These are phyloP conservation scores for Tetrahymena thermophila DNA, from an alignment of 73 alveolate genomes.

Conservation along the genomic window DNA sequence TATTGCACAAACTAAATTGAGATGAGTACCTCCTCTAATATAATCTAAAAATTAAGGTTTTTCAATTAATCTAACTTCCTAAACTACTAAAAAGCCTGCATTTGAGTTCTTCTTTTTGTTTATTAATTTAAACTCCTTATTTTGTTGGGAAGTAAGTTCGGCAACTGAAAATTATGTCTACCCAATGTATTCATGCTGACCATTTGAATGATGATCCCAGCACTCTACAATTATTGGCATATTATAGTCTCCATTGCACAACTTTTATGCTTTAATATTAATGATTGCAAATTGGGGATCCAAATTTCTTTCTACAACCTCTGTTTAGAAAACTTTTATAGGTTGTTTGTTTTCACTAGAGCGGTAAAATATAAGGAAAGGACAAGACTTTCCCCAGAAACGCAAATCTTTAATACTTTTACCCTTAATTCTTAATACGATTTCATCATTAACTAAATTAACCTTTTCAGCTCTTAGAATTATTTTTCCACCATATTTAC, in stretches of 20 bases:
- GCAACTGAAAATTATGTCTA: constrained; percentile 10
- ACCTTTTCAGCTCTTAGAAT: constrained; percentile 50
- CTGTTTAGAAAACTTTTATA: constrained; percentile 16
- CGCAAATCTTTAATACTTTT: not conserved
- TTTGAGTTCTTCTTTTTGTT: not conserved
- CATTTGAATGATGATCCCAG: constrained; percentile 28
- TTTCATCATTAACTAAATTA: constrained; percentile 38
- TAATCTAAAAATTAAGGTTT: constrained; percentile 72
- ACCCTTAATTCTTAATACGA: constrained; percentile 17
- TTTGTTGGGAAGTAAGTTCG: not conserved
- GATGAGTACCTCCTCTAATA: constrained; percentile 79
- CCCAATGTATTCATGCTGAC: constrained; percentile 22
- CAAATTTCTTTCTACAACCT: not conserved
- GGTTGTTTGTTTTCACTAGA: constrained; percentile 21
- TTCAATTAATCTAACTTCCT: not conserved
- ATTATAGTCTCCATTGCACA: constrained; percentile 30
- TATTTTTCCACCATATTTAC: constrained; percentile 41
- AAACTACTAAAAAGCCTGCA: not conserved
- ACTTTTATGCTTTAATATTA: not conserved
- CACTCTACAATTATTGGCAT: constrained; percentile 31
- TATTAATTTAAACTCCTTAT: not conserved
- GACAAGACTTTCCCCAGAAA: constrained; percentile 6
- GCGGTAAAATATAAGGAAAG: constrained; percentile 8
- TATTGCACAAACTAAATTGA: constrained; percentile 76
- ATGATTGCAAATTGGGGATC: constrained; percentile 4